phyloP scores from a whole-genome alignment of 75 land plant genomes.

The Cunninghamia lanceolata region DNA sequence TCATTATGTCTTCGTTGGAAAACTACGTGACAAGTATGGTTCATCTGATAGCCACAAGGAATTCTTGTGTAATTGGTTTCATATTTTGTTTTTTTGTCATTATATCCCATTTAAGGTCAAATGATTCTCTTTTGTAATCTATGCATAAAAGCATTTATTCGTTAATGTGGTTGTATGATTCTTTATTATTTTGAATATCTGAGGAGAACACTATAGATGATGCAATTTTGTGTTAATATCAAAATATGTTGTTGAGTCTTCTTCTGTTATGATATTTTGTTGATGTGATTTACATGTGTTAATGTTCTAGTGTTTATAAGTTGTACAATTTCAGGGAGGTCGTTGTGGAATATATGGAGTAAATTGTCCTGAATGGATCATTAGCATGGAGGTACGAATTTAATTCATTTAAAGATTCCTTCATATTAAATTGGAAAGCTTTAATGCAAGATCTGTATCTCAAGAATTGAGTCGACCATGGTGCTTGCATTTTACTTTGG shows the following conservation, averaged over 20 bases:
- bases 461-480: background rate
- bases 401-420: background rate
- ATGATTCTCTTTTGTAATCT: background rate
- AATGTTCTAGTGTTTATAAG: background rate
- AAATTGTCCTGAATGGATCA: slow-evolving; percentile 94
- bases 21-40: background rate
- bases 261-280: background rate
- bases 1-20: background rate
- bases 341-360: slow-evolving; percentile 91
- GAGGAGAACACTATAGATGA: background rate
- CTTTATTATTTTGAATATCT: background rate
- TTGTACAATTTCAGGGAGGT: slow-evolving; percentile 54
- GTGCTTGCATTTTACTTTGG: slow-evolving; percentile 1
- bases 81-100: background rate
- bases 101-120: background rate
- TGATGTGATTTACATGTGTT: slow-evolving; percentile 2
- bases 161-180: background rate
- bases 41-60: background rate
- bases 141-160: background rate
- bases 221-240: background rate
- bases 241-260: background rate
- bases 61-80: background rate
- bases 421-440: background rate
- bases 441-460: background rate
- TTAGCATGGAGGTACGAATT: slow-evolving; percentile 74